Percentiles rank a stretch among this genome's conserved stretches.
Conservation (phyloP, 257 asterid species). For the Salvia splendens region DNA sequence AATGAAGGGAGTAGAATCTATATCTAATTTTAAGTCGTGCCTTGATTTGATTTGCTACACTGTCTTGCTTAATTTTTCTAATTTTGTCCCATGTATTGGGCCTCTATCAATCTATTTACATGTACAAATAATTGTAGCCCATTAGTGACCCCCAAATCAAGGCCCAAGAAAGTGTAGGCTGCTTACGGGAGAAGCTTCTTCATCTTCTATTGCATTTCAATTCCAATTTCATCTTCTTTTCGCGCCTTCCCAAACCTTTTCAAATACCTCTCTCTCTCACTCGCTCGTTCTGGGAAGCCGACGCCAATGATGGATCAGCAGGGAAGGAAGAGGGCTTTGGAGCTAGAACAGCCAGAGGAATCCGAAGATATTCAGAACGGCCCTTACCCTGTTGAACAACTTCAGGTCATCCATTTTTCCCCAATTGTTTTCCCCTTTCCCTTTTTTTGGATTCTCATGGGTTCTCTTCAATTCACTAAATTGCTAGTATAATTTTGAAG, state of each 20-base stretch:
- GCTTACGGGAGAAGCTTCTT: constrained; percentile 26
- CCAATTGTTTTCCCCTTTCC: background rate
- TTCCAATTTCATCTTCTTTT: constrained; percentile 23
- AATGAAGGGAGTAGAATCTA: too few relatives aligned
- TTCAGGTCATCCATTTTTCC: constrained; percentile 52
- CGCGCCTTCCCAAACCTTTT: constrained; percentile 44
- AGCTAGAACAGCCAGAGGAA: constrained; percentile 59
- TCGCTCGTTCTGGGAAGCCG: background rate
- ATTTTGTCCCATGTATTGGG: too few relatives aligned
- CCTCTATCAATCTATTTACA: too few relatives aligned
- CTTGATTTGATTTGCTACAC: too few relatives aligned
- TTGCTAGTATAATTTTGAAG: background rate
- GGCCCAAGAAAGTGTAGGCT: background rate
- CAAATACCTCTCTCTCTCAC: constrained; percentile 30
- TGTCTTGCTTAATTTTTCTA: too few relatives aligned
- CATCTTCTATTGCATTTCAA: background rate
- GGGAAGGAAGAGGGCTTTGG: constrained; percentile 50
- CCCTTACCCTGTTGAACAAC: constrained; percentile 81
- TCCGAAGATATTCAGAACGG: constrained; percentile 72
- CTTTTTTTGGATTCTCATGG: constrained; percentile 28
- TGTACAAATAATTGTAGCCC: too few relatives aligned
- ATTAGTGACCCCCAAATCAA: background rate
- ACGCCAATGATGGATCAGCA: constrained; percentile 68
- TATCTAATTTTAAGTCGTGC: too few relatives aligned
- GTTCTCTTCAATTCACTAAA: constrained; percentile 20